Percentiles rank a stretch among this genome's conserved stretches.
phyloP scores from a whole-genome alignment of 2,329 filamentous ascomycete genomes.

The Bretziella fagacearum region DNA sequence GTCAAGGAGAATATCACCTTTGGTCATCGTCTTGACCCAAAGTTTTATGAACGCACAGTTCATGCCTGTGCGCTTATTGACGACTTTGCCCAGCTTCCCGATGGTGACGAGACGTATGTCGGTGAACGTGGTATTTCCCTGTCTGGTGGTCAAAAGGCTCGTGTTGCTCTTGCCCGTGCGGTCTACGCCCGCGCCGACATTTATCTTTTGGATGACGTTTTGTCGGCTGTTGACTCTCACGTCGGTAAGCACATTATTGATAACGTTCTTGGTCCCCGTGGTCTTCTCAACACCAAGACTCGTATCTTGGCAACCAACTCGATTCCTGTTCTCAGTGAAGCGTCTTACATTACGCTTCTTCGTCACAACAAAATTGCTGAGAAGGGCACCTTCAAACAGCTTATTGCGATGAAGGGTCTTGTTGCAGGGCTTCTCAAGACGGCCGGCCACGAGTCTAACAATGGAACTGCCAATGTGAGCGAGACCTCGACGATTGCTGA shows the following conservation, averaged over 20 bases:
- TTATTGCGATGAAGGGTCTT: conserved; percentile 86
- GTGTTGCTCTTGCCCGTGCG: conserved; percentile 76
- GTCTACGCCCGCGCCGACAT: conserved; percentile 96
- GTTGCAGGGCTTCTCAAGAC: conserved; percentile 72
- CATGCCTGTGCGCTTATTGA: conserved; percentile 80
- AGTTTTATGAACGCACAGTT: conserved; percentile 86
- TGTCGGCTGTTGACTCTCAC: conserved; percentile 96
- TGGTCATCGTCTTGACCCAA: conserved; percentile 80
- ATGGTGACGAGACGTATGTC: conserved; percentile 92
- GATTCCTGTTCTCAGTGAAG: conserved; percentile 75
- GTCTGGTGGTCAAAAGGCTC: conserved; percentile 89
- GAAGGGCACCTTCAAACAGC: conserved; percentile 74
- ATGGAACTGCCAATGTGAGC: conserved; percentile 26
- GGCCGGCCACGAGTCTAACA: conserved; percentile 40
- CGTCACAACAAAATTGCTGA: conserved; percentile 72
- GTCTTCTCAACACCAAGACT: conserved; percentile 70
- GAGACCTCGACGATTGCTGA: conserved; percentile 42
- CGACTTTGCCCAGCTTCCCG: conserved; percentile 81
- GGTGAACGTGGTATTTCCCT: conserved; percentile 93
- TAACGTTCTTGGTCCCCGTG: conserved; percentile 73
- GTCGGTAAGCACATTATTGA: conserved; percentile 91
- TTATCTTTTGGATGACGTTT: conserved; percentile 81
- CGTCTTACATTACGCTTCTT: conserved; percentile 74
- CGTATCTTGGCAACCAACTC: conserved; percentile 89
- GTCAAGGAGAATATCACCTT: conserved; percentile 97